These are phyloP conservation scores for Discostella stelligera DNA, from an alignment of 352 stramenopile species.

Conservation along the genomic window DNA sequence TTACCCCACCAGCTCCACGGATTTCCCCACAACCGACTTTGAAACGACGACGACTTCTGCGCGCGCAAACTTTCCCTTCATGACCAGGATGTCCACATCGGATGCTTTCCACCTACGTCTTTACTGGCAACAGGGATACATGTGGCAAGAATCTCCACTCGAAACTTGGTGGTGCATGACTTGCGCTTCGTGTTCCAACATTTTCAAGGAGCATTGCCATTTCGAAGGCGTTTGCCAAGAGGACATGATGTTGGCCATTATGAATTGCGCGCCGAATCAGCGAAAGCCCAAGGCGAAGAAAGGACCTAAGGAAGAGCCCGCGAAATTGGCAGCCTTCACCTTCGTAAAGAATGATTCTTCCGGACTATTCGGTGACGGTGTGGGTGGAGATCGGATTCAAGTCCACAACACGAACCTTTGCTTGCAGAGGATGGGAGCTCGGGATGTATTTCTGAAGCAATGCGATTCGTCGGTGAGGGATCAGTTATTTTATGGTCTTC, in stretches of 20 bases:
- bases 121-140: constrained; percentile 28
- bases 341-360: neutral
- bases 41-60: neutral
- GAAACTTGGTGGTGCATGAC: constrained; percentile 42
- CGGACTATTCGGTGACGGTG: neutral
- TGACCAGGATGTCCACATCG: neutral
- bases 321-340: neutral
- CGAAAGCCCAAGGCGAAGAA: neutral
- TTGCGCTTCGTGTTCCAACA: constrained; percentile 25
- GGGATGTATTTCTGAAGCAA: constrained; percentile 7
- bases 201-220: constrained; percentile 14
- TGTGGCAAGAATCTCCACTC: constrained; percentile 35
- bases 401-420: constrained; percentile 25
- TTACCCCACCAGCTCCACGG: neutral
- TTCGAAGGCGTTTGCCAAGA: constrained; percentile 22
- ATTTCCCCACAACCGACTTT: neutral
- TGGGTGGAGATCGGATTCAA: constrained; percentile 32
- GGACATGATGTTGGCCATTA: constrained; percentile 19
- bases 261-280: neutral
- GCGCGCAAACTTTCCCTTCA: neutral
- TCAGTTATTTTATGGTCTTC: constrained; percentile 31
- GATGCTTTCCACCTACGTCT: constrained; percentile 35
- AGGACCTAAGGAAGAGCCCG: neutral
- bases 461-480: constrained; percentile 18
- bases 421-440: constrained; percentile 10